A percentile compares a stretch with the other conserved stretches of the same genome.
Evolutionary conservation across 1,284 basidiomycete genomes (phyloP).

Genomic region (Rhodotorula sp.): DNA sequence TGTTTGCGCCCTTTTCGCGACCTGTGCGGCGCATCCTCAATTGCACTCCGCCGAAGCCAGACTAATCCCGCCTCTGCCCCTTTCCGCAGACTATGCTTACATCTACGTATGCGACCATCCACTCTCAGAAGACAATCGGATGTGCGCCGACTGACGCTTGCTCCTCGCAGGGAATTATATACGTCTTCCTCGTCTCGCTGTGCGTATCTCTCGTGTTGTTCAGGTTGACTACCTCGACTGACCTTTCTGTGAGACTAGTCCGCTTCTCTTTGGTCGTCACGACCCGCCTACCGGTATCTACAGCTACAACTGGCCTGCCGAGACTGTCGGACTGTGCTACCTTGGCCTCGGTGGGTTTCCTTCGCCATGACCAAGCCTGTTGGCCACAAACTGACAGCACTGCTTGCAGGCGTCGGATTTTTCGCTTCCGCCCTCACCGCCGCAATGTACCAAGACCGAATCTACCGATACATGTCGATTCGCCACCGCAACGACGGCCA

Average conservation of each 20-base stretch:
- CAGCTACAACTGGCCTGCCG: slow-evolving; percentile 53
- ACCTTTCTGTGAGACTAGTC: slow-evolving; percentile 37
- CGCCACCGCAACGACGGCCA: slow-evolving; percentile 48
- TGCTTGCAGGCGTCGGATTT: slow-evolving; percentile 50
- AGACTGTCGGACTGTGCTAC: slow-evolving; percentile 52
- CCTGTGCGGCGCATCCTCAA: neutral
- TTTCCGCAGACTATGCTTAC: slow-evolving; percentile 51
- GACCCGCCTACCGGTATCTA: slow-evolving; percentile 48
- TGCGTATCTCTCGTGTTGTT: neutral
- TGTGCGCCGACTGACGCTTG: too few relatives aligned
- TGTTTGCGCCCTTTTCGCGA: slow-evolving; percentile 51
- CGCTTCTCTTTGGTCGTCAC: slow-evolving; percentile 52
- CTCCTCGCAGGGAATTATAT: slow-evolving; percentile 48
- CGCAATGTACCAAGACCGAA: slow-evolving; percentile 51
- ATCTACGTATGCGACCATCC: slow-evolving; percentile 46
- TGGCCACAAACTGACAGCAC: neutral
- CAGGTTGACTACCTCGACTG: neutral
- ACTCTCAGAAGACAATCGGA: too few relatives aligned
- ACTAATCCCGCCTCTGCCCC: too few relatives aligned
- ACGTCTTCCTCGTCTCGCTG: slow-evolving; percentile 53
- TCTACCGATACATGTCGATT: slow-evolving; percentile 51
- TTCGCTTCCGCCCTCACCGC: slow-evolving; percentile 50
- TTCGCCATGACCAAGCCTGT: neutral
- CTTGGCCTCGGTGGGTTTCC: slow-evolving; percentile 48
- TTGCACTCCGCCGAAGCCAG: too few relatives aligned